phyloP scores from a whole-genome alignment of 2,329 filamentous ascomycete species.

The Aspergillus sp. region DNA sequence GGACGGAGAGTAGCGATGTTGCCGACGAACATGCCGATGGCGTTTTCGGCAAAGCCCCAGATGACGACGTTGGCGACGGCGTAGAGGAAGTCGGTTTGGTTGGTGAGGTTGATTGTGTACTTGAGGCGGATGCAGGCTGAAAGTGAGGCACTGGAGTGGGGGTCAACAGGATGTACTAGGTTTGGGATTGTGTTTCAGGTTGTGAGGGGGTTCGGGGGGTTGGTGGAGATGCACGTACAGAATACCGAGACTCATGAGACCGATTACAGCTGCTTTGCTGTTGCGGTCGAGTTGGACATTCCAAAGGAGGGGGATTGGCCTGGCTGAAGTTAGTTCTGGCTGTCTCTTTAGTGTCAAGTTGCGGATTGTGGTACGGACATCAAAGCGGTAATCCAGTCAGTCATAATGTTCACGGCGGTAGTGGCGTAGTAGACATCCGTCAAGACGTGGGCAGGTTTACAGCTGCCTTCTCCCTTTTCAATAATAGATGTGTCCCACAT shows the following conservation, averaged over 20 bases:
- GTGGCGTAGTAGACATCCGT: conserved; percentile 26
- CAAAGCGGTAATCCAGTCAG: conserved; percentile 25
- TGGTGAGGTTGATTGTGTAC: conserved; percentile 43
- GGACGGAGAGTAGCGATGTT: conserved; percentile 50
- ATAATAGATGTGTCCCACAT: conserved; percentile 20
- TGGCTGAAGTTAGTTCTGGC: conserved; percentile 25
- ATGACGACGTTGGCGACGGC: conserved; percentile 44
- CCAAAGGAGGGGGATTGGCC: conserved; percentile 43
- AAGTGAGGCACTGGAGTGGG: conserved; percentile 26
- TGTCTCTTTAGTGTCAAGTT: not conserved
- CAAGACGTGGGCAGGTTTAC: conserved; percentile 21
- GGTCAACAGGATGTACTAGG: not conserved
- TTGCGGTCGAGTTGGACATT: conserved; percentile 45
- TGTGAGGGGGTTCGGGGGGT: too few species aligned
- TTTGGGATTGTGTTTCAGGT: not conserved
- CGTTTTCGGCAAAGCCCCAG: conserved; percentile 52
- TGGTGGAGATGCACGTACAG: conserved; percentile 40
- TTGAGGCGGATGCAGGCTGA: conserved; percentile 42
- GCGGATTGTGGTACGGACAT: conserved; percentile 17
- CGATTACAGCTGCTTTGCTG: conserved; percentile 48
- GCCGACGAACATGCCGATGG: conserved; percentile 51
- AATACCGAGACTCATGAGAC: conserved; percentile 47
- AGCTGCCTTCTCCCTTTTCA: conserved; percentile 18
- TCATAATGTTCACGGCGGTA: conserved; percentile 26
- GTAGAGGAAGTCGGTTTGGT: conserved; percentile 43